phyloP scores from a whole-genome alignment of 495 filamentous ascomycete genomes.

The Gamarada debralockiae region DNA sequence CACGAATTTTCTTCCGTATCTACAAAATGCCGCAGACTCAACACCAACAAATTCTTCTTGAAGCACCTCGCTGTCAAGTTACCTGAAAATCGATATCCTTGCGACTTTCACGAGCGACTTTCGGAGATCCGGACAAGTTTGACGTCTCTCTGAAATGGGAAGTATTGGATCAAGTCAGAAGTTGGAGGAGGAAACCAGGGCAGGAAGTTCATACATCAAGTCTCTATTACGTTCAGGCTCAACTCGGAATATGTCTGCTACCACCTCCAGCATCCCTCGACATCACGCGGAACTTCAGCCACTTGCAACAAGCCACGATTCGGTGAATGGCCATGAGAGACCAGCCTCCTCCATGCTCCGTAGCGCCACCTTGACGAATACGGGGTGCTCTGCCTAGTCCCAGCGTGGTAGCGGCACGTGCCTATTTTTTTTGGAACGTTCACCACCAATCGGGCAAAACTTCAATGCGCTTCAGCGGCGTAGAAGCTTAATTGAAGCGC shows the following conservation, averaged over 20 bases:
- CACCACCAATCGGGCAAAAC: conserved; percentile 5
- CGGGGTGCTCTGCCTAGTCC: conserved; percentile 13
- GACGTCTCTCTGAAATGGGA: no score
- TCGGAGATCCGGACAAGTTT: no score
- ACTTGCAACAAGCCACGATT: background rate
- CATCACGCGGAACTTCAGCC: background rate
- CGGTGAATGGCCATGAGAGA: no score
- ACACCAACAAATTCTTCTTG: conserved; percentile 5
- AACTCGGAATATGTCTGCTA: background rate
- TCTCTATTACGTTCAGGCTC: background rate
- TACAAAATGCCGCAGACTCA: conserved; percentile 2
- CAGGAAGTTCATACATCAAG: no score
- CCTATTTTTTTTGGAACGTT: conserved; percentile 15
- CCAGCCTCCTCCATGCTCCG: no score
- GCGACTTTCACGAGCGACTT: no score
- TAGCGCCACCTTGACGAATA: no score
- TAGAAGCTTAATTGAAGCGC: conserved; percentile 20
- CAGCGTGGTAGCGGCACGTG: conserved; percentile 17
- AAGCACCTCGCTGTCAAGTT: background rate
- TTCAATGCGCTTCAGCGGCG: conserved; percentile 5
- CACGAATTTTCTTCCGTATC: conserved; percentile 10
- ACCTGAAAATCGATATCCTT: no score
- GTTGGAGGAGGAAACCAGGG: no score
- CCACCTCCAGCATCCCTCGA: no score
- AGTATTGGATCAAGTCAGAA: no score